Evolutionary conservation across 164 flowering plant genomes (phyloP).

Genomic region (Tetracentron sinense): DNA sequence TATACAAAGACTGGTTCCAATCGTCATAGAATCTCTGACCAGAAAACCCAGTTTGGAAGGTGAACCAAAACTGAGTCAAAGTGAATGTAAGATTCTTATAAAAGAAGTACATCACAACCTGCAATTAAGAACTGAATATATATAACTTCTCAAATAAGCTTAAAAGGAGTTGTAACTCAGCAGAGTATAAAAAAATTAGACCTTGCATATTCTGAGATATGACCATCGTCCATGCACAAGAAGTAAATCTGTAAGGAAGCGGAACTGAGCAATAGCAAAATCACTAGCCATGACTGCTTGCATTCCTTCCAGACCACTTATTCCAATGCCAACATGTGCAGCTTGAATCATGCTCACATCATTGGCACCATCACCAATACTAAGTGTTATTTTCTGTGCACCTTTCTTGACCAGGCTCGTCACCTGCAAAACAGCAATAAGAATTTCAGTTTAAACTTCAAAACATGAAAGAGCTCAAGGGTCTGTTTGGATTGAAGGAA

Average conservation of each 20-base stretch:
- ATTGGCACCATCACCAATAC: conserved; percentile 99
- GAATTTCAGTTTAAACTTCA: not conserved
- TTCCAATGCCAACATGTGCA: conserved; percentile 97
- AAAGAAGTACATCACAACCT: conserved; percentile 93
- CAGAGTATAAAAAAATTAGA: conserved; percentile 16
- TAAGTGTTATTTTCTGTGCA: conserved; percentile 82
- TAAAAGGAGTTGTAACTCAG: not conserved
- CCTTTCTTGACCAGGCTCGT: conserved; percentile 93
- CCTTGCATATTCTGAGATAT: conserved; percentile 92
- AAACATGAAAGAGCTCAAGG: not conserved
- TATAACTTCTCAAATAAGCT: not conserved
- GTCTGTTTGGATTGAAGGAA: no score
- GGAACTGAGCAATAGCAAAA: conserved; percentile 97
- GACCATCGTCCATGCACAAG: conserved; percentile 99
- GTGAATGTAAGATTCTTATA: conserved; percentile 98
- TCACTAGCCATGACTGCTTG: conserved; percentile 99
- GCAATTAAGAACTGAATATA: conserved; percentile 23
- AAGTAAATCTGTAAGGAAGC: conserved; percentile 86
- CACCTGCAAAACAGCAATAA: conserved; percentile 44
- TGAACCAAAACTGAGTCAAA: conserved; percentile 97
- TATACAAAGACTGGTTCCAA: conserved; percentile 93
- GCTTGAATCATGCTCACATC: conserved; percentile 99
- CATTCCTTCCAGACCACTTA: conserved; percentile 97
- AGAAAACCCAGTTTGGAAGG: conserved; percentile 89
- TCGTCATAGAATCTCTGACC: conserved; percentile 97